Percentiles rank a stretch among this genome's conserved stretches.
Conservation (phyloP, 768 basidiomycete genomes). For the Chalciporus piperatus region DNA sequence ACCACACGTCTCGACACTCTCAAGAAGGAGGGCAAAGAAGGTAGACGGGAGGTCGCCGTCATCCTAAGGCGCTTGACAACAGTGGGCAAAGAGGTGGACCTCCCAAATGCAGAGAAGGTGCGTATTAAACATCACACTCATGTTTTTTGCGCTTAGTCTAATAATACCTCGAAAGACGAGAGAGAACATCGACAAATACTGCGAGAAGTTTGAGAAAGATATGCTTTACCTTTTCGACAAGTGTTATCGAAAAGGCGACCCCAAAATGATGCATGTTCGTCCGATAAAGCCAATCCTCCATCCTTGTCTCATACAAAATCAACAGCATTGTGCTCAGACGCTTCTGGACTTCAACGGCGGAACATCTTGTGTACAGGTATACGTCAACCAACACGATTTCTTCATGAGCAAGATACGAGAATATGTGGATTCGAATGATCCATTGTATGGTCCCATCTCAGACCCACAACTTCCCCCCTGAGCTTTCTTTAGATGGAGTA, state of each 20-base stretch:
- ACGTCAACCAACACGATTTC: constrained; percentile 99
- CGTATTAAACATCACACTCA: constrained; percentile 4
- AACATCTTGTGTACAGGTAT: constrained; percentile 93
- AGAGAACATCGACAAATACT: constrained; percentile 93
- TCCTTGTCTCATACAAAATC: constrained; percentile 7
- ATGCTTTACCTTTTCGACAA: constrained; percentile 95
- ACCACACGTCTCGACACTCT: constrained; percentile 70
- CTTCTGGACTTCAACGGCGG: constrained; percentile 98
- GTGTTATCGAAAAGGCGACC: constrained; percentile 95
- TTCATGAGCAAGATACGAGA: constrained; percentile 92
- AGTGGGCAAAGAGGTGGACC: constrained; percentile 91
- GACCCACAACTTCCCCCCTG: not conserved
- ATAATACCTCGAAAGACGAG: constrained; percentile 53
- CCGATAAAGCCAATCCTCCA: constrained; percentile 3
- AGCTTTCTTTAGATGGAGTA: constrained; percentile 64
- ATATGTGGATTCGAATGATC: constrained; percentile 51
- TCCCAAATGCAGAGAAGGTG: constrained; percentile 80
- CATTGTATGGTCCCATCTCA: constrained; percentile 47
- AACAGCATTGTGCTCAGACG: constrained; percentile 96
- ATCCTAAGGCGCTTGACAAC: constrained; percentile 80
- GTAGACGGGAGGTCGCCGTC: constrained; percentile 84
- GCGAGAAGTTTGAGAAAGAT: constrained; percentile 98
- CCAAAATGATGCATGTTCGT: constrained; percentile 97
- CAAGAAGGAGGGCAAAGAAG: constrained; percentile 86
- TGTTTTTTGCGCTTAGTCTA: not conserved